Conservation (phyloP, 345 rosid species). For the Salix viminalis region DNA sequence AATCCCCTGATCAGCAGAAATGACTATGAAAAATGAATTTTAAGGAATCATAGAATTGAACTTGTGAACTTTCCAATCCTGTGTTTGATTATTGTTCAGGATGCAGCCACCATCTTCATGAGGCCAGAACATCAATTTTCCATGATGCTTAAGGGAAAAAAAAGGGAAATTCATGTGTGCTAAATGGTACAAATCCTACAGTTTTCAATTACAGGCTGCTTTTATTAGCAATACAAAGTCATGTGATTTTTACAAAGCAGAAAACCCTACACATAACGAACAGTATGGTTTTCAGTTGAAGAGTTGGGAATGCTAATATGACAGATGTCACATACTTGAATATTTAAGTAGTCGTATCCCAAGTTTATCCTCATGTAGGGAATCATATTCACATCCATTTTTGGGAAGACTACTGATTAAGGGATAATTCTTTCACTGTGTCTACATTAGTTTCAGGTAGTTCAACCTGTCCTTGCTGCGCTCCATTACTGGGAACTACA, state of each 20-base stretch:
- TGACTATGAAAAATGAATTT: no score
- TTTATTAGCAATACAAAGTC: neutral
- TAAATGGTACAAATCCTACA: neutral
- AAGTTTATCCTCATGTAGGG: neutral
- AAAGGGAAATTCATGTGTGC: neutral
- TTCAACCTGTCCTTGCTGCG: neutral
- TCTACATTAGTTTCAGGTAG: neutral
- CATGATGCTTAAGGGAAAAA: neutral
- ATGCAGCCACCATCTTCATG: no score
- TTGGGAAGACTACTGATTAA: neutral
- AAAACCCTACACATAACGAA: neutral
- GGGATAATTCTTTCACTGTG: neutral
- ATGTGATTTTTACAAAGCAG: neutral
- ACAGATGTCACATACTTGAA: neutral
- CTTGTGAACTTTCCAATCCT: no score
- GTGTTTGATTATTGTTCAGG: no score
- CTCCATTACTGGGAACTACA: neutral
- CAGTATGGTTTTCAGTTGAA: neutral
- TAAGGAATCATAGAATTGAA: no score
- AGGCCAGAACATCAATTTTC: no score
- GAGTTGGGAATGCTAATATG: neutral
- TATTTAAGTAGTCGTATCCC: neutral
- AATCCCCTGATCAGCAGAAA: no score
- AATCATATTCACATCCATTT: no score
- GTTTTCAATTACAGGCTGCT: neutral